These are phyloP conservation scores for Thymus mandschuricus DNA, from an alignment of 257 asterid species.

Conservation along the genomic window DNA sequence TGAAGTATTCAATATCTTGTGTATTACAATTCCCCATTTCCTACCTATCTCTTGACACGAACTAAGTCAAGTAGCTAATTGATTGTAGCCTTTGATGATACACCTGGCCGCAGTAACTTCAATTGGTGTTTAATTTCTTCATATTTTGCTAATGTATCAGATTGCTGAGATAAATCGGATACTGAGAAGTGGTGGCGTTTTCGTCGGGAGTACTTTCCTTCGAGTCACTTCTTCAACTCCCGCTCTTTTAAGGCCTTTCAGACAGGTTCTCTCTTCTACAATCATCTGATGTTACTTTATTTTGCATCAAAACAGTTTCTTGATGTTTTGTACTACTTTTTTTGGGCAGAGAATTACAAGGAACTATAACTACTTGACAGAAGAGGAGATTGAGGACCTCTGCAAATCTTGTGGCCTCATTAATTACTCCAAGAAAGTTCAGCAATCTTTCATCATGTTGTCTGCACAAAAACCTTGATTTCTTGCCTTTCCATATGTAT, in stretches of 20 bases:
- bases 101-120: background rate
- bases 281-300: background rate
- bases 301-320: background rate
- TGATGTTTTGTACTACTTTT: background rate
- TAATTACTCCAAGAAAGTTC: slow-evolving; percentile 65
- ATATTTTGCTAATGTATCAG: slow-evolving; percentile 43
- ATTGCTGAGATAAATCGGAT: slow-evolving; percentile 89
- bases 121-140: slow-evolving; percentile 8
- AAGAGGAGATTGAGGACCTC: slow-evolving; percentile 86
- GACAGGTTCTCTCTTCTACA: slow-evolving; percentile 52
- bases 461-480: slow-evolving; percentile 87
- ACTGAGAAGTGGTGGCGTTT: slow-evolving; percentile 81
- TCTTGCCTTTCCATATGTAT: background rate
- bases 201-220: slow-evolving; percentile 91
- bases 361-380: slow-evolving; percentile 60
- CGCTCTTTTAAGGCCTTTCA: slow-evolving; percentile 60
- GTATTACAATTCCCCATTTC: background rate
- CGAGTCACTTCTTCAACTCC: slow-evolving; percentile 75
- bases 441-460: slow-evolving; percentile 78
- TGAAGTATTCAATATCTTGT: background rate
- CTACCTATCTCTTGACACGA: no score
- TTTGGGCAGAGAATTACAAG: slow-evolving; percentile 45
- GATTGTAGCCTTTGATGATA: slow-evolving; percentile 7
- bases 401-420: slow-evolving; percentile 78
- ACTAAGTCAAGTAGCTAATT: background rate